A percentile compares a stretch with the other conserved stretches of the same genome.
These are phyloP conservation scores for Globisporangium irregulare DNA, from an alignment of 352 stramenopile genomes.

Conservation along the genomic window DNA sequence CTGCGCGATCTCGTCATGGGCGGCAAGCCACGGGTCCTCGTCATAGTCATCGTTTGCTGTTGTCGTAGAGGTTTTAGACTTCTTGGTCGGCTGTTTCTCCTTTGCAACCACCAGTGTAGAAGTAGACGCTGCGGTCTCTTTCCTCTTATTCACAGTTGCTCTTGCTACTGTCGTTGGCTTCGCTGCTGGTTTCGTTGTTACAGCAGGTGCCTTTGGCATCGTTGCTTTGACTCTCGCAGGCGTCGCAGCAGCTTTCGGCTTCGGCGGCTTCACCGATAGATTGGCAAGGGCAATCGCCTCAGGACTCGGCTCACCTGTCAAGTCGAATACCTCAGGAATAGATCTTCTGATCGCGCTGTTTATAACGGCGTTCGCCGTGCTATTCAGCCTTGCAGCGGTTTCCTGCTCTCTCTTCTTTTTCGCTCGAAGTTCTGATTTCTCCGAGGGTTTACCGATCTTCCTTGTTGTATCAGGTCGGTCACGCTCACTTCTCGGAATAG, in stretches of 20 bases:
- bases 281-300: no score
- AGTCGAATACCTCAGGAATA: background rate
- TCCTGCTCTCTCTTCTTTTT: constrained; percentile 6
- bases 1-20: constrained; percentile 9
- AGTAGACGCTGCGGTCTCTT: no score
- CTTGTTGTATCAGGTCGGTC: background rate
- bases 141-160: no score
- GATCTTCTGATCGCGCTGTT: background rate
- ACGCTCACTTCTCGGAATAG: background rate
- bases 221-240: no score
- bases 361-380: background rate
- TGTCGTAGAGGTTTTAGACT: background rate
- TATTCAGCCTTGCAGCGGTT: background rate
- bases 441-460: no score
- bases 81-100: background rate
- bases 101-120: background rate
- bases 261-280: no score
- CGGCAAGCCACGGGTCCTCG: constrained; percentile 10
- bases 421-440: background rate
- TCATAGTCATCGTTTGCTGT: background rate
- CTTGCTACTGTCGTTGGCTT: no score
- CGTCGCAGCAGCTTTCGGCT: no score
- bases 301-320: background rate
- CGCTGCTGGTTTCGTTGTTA: no score
- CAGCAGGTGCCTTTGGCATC: no score